A percentile compares a stretch with the other conserved stretches of the same genome.
These are phyloP conservation scores for Tricholomella constricta DNA, from an alignment of 768 basidiomycete genomes.

Conservation along the genomic window DNA sequence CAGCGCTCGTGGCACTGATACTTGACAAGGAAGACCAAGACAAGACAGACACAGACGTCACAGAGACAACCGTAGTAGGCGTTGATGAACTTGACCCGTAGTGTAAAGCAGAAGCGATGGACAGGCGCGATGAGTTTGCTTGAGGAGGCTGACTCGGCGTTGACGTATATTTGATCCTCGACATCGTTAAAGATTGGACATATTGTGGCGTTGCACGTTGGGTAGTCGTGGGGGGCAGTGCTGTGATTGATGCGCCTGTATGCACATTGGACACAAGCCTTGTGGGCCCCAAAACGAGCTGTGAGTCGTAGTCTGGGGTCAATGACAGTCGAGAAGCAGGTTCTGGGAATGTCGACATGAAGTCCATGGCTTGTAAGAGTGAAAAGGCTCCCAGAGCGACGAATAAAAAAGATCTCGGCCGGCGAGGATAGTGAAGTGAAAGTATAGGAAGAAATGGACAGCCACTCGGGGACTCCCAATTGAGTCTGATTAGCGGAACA, in stretches of 20 bases:
- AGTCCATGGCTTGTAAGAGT: constrained; percentile 4
- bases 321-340: background rate
- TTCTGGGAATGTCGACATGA: background rate
- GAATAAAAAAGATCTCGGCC: constrained; percentile 20
- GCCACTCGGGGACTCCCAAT: background rate
- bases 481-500: too few species aligned
- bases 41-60: background rate
- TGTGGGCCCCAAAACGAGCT: constrained; percentile 6
- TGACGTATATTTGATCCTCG: background rate
- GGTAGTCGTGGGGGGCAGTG: background rate
- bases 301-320: background rate
- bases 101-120: constrained; percentile 1
- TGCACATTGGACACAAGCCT: constrained; percentile 1
- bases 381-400: constrained; percentile 17
- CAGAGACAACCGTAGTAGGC: background rate
- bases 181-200: background rate
- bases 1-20: background rate
- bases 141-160: constrained; percentile 8
- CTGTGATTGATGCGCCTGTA: background rate
- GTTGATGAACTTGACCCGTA: background rate
- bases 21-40: background rate
- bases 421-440: constrained; percentile 14
- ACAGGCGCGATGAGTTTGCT: constrained; percentile 1
- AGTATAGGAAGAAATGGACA: constrained; percentile 1
- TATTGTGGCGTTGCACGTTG: constrained; percentile 8